phyloP scores from a whole-genome alignment of 2,329 filamentous ascomycete genomes.

The Pestalotiopsis sp. region DNA sequence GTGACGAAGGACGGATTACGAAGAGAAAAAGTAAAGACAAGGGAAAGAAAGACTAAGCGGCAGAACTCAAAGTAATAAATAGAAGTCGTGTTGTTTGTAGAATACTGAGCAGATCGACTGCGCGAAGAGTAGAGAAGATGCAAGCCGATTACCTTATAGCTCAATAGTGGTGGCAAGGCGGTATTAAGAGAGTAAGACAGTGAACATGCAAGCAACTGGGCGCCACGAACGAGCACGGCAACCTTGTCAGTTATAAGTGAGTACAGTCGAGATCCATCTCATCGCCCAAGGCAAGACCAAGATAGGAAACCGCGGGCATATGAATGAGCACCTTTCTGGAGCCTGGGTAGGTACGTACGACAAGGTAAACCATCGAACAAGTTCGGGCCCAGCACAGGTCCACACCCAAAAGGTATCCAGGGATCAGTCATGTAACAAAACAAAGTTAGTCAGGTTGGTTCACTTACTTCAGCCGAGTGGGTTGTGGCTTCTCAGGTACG shows the following conservation, averaged over 20 bases:
- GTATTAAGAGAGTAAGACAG: slow-evolving; percentile 10
- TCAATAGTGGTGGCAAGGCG: not conserved
- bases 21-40: too few species aligned
- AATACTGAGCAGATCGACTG: not conserved
- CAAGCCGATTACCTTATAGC: not conserved
- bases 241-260: slow-evolving; percentile 24
- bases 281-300: slow-evolving; percentile 8
- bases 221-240: slow-evolving; percentile 5
- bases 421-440: slow-evolving; percentile 27
- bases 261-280: slow-evolving; percentile 19
- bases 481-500: slow-evolving; percentile 20
- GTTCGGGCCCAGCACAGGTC: slow-evolving; percentile 20
- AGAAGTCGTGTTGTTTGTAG: too few species aligned
- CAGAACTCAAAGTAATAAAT: too few species aligned
- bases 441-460: slow-evolving; percentile 24
- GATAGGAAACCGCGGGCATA: too few species aligned
- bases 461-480: slow-evolving; percentile 26
- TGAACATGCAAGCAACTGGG: slow-evolving; percentile 17
- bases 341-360: not conserved
- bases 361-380: slow-evolving; percentile 12
- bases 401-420: slow-evolving; percentile 22
- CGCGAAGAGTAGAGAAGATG: not conserved
- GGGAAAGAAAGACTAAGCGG: too few species aligned
- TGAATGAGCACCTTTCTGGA: too few species aligned
- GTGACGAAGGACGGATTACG: too few species aligned